A percentile compares a stretch with the other conserved stretches of the same genome.
These are phyloP conservation scores for Penstemon davidsonii DNA, from an alignment of 257 asterid genomes.

Conservation along the genomic window DNA sequence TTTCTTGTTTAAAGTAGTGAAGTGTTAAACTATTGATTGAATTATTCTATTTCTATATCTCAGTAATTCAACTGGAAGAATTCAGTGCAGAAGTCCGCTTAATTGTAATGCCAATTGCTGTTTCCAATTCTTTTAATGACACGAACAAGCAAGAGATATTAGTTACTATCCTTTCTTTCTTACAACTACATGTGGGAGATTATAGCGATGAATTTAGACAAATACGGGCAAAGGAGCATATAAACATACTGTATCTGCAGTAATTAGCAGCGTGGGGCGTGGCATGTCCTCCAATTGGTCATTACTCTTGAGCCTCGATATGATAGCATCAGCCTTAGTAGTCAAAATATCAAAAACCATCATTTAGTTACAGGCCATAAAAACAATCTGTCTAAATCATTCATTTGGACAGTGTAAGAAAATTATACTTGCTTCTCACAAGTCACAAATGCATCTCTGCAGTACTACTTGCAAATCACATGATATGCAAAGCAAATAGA, in stretches of 20 bases:
- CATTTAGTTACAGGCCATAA: slow-evolving; percentile 5
- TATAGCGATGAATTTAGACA: background rate
- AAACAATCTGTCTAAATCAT: background rate
- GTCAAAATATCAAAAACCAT: slow-evolving; percentile 19
- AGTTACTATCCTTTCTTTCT: too few relatives aligned
- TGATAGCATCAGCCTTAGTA: slow-evolving; percentile 76
- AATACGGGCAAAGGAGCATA: slow-evolving; percentile 9
- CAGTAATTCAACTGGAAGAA: background rate
- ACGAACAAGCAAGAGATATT: too few relatives aligned
- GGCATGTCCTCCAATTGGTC: slow-evolving; percentile 36
- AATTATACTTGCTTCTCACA: background rate
- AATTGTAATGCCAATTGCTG: background rate
- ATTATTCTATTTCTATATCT: background rate
- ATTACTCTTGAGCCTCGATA: slow-evolving; percentile 44
- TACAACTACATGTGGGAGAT: background rate
- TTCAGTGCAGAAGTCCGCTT: background rate
- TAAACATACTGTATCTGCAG: slow-evolving; percentile 85
- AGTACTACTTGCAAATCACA: background rate
- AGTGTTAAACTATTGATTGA: background rate
- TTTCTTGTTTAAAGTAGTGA: background rate
- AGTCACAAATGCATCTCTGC: background rate
- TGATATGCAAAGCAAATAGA: too few relatives aligned
- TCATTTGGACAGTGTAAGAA: background rate
- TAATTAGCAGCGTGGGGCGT: slow-evolving; percentile 62
- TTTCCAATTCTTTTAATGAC: background rate